Evolutionary conservation across 1,139 yeast species (phyloP), one percentile per base, ranked within the genome.

Genomic region (Hyphopichia pseudoburtonii): DNA sequence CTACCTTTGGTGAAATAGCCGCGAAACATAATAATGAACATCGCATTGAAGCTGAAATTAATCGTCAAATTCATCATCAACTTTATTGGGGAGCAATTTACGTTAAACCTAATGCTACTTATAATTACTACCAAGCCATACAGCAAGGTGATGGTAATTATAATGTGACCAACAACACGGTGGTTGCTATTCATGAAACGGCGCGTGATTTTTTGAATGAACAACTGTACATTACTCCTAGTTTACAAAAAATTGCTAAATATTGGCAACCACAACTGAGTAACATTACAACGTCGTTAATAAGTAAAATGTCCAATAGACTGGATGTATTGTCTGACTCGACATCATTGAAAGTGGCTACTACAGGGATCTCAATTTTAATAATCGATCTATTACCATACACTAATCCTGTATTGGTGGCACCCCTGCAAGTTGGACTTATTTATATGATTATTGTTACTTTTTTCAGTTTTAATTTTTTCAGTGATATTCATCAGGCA

Each of bases 391-490:
- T 67, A 35, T 66, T 72, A 18, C 86, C 87, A 1, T 70, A 62
- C 41, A 58, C 60, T 2, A 66, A 78, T 46, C 64, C 76, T 2
- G 78, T 75, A 3, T 54, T 81, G 17, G 48, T 72, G 16, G 88
- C 87, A 1, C 87, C 90, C 2, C 58, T 79, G 5, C 87, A 83
- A 56, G 82, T 86, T 46, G 95, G 95, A 34, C 68, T 84, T 40
- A 84, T 87, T 57, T 86, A 79, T 58, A 68, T 83, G 55, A 75
- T 87, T 47, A 80, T 87, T 57, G 61, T 86, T 39, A 80, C 95
- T 11, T 65, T 70, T 42, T 62, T 70, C 58, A 79, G 78, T 44
- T 72, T 82, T 50, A 74, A 78, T 41, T 71, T 82, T 54, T 80
- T 81, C 54, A 67, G 65, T 16, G 76, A 76, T 4, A 54, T 78